Base-by-base conservation (phyloP, 192 early-diverging fungal species). In the Coemansia sp. region DNA sequence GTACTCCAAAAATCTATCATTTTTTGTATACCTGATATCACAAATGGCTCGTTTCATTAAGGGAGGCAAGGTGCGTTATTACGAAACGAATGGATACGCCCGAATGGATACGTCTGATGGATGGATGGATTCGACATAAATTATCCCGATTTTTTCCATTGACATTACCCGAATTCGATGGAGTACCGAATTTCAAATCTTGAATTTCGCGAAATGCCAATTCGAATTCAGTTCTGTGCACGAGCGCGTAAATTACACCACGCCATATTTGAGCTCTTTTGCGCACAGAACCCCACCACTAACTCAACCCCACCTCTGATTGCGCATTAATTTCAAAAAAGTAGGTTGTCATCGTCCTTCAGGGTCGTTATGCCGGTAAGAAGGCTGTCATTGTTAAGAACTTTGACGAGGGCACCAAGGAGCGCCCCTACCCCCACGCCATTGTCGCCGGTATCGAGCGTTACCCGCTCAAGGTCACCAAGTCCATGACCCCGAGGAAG, bases 341-440 rank as follows among this genome's bases (percentile, higher is more conserved):
- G 9, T 88, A 98, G 94, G 96, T 98, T 76, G 97, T 96, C 72
- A 92, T 99, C 69, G 86, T 99, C 85, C 93, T 98, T 74, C 95
- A 97, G 82, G 98, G 97, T 71, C 94, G 98, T 72, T 94, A 95
- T 74, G 98, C 98, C 85, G 98, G 98, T 78, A 98, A 97, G 92
- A 99, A 99, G 92, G 97, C 96, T 74, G 97, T 99, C 79, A 95
- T 99, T 77, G 92, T 98, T 83, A 96, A 96, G 88, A 93, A 87
- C 78, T 74, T 87, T 79, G 98, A 99, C 86, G 98, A 99, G 80
- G 96, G 98, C 81, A 96, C 94, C 85, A 93, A 93, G 87, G 93
- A 96, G 72, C 94, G 93, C 78, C 93, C 92, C 69, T 99, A 97
- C 90, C 94, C 93, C 74, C 96, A 98, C 86, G 98, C 98, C 79